A percentile compares a stretch with the other conserved stretches of the same genome.
Conservation (phyloP, 176 grass and related monocot genomes). For the Alopecurus myosuroides region DNA sequence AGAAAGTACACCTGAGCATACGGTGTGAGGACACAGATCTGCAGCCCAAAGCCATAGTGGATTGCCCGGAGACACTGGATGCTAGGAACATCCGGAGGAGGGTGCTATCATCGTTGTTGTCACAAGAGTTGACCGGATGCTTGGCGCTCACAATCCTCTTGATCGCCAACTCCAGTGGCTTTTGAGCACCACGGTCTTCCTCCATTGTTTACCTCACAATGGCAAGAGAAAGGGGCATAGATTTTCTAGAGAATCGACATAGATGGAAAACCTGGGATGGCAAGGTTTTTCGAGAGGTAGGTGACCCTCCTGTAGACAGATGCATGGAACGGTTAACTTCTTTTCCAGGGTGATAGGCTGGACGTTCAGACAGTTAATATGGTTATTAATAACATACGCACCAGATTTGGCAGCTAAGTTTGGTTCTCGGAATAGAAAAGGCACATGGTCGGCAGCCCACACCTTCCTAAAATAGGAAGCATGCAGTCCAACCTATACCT, state of each 20-base stretch:
- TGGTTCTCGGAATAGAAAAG: no score
- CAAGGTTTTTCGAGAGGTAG: neutral
- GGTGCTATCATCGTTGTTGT: neutral
- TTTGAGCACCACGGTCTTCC: neutral
- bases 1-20: neutral
- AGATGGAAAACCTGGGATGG: neutral
- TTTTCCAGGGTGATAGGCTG: neutral
- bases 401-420: neutral
- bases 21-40: neutral
- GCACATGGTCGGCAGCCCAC: no score
- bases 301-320: neutral
- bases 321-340: neutral
- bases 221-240: neutral
- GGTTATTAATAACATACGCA: neutral
- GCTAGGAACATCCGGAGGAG: neutral
- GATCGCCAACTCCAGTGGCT: neutral
- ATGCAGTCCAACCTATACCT: no score
- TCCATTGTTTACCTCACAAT: neutral
- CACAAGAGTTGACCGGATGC: neutral
- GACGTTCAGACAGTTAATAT: neutral
- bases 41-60: neutral
- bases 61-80: neutral
- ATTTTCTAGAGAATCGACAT: neutral
- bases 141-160: neutral
- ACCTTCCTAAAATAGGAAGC: no score